Percentiles rank a stretch among this genome's conserved stretches.
These are phyloP conservation scores for Suhomyces emberorum DNA, from an alignment of 805 yeast species.

Conservation along the genomic window DNA sequence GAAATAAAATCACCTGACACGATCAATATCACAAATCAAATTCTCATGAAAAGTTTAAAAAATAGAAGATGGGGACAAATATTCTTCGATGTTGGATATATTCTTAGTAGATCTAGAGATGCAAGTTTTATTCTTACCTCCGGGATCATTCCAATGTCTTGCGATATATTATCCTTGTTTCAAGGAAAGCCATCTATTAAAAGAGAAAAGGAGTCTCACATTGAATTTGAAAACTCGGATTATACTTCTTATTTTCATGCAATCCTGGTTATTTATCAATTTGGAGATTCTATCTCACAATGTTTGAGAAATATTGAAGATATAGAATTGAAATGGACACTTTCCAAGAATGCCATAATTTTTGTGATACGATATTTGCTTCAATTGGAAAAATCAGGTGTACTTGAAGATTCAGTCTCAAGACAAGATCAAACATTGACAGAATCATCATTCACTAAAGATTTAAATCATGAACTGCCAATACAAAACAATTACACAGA, in stretches of 20 bases:
- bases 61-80: constrained; percentile 77
- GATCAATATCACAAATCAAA: constrained; percentile 34
- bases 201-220: constrained; percentile 76
- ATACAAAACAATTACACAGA: not conserved
- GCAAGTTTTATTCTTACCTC: constrained; percentile 44
- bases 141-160: constrained; percentile 52
- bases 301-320: constrained; percentile 31
- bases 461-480: not conserved
- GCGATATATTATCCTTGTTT: constrained; percentile 64
- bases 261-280: constrained; percentile 62
- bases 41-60: constrained; percentile 48
- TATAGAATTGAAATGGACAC: constrained; percentile 6
- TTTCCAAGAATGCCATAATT: constrained; percentile 26
- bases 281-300: constrained; percentile 52
- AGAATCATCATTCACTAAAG: not conserved
- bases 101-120: constrained; percentile 65
- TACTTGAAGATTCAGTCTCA: constrained; percentile 6
- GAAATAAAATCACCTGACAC: constrained; percentile 44
- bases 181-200: constrained; percentile 75
- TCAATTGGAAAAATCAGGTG: constrained; percentile 27
- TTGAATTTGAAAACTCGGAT: constrained; percentile 86
- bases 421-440: not conserved
- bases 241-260: constrained; percentile 72
- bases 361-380: constrained; percentile 29
- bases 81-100: constrained; percentile 74